Evolutionary conservation across 1,284 basidiomycete genomes (phyloP), one percentile per base, ranked within the genome.

Genomic region (Coniophora puteana): DNA sequence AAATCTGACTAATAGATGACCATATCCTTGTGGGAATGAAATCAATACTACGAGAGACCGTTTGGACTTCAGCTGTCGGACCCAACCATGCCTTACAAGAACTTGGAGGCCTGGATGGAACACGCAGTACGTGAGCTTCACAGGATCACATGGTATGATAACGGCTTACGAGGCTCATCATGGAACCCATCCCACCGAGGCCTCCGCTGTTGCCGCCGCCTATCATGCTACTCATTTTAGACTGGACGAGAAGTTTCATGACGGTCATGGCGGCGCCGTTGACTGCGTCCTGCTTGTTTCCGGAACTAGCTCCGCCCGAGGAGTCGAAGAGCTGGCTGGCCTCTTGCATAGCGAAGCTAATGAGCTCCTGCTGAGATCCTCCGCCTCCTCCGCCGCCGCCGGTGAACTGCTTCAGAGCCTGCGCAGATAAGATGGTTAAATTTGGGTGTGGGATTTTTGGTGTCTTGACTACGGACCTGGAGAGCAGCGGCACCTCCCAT

Each of bases 331-430:
- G 65, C 58, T 86, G 80, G 23, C 74, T 70, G 0, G 80, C 86
- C 58, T 93, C 83, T 0, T 78, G 75, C 87, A 93, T 89, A 10
- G 89, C 90, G 61, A 90, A 63, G 51, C 83, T 82, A 61, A 94
- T 80, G 41, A 94, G 69, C 59, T 89, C 62, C 1, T 71, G 70
- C 46, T 76, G 65, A 17, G 70, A 72, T 44, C 70, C 67, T 23
- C 72, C 71, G 16, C 78, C 69, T 0, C 69, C 63, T 13, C 69
- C 64, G 11, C 65, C 58, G 5, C 66, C 62, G 14, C 63, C 57
- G 4, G 35, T 24, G 10, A 89, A 88, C 50, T 68, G 52, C 57
- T 84, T 78, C 44, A 85, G 57, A 8, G 68, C 68, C 81, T 84
- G 45, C 6, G 24, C 8, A 38, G 12, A 16, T 26, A 35, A 30